Percentiles rank a stretch among this genome's conserved stretches.
Conservation (phyloP, 129 eudicot genomes). For the Pseudognaphalium luteoalbum region DNA sequence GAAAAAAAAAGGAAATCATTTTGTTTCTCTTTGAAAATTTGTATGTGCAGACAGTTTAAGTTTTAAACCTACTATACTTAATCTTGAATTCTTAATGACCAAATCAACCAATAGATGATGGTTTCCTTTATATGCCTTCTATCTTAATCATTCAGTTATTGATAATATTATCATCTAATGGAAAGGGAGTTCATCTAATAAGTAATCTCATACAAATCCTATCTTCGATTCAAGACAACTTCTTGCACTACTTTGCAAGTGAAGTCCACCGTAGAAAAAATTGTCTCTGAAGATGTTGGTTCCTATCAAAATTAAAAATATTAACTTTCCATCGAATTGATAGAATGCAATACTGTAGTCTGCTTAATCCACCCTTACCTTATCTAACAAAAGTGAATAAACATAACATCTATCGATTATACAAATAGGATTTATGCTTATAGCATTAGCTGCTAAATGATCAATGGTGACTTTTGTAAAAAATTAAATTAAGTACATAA, state of each 20-base stretch:
- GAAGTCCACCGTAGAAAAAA: background rate
- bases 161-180: slow-evolving; percentile 11
- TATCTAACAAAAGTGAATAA: background rate
- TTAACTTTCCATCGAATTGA: background rate
- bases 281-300: background rate
- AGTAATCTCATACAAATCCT: background rate
- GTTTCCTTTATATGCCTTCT: background rate
- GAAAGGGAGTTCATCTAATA: slow-evolving; percentile 2
- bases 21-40: background rate
- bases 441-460: background rate
- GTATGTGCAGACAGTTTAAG: background rate
- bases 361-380: slow-evolving; percentile 1
- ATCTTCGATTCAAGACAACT: background rate
- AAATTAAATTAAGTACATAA: background rate
- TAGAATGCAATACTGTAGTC: background rate
- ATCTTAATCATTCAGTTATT: slow-evolving; percentile 10
- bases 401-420: background rate
- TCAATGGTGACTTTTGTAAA: background rate
- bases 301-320: background rate
- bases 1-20: background rate
- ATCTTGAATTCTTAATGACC: background rate
- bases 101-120: background rate
- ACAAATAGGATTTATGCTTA: background rate
- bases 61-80: background rate
- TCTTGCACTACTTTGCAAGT: background rate